phyloP scores from a whole-genome alignment of 2,329 filamentous ascomycete species.

The Lasiodiplodia hormozganensis region DNA sequence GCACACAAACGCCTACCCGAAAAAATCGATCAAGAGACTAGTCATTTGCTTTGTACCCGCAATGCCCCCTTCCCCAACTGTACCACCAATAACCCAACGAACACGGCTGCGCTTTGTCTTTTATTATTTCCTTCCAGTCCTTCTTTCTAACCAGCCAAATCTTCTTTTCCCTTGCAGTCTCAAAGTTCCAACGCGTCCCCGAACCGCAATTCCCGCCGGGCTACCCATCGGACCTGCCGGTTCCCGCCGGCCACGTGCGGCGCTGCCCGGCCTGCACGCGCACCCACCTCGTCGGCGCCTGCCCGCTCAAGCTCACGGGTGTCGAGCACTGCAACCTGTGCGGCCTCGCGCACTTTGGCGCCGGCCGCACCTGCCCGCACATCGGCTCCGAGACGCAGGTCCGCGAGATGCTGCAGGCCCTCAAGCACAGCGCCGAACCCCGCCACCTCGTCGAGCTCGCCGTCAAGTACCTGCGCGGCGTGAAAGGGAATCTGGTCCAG shows the following conservation, averaged over 20 bases:
- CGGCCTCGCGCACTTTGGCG: conserved; percentile 66
- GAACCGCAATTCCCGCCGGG: conserved; percentile 37
- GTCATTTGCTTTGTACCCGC: neutral
- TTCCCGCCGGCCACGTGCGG: conserved; percentile 33
- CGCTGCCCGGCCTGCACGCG: conserved; percentile 62
- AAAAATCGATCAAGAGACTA: neutral
- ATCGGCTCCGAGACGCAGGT: conserved; percentile 69
- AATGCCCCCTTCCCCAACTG: neutral
- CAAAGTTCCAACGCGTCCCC: conserved; percentile 43
- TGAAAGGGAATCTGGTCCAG: conserved; percentile 63
- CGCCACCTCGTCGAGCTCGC: conserved; percentile 61
- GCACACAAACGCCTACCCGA: neutral
- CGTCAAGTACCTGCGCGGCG: conserved; percentile 62
- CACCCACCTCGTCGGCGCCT: conserved; percentile 64
- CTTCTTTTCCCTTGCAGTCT: conserved; percentile 32
- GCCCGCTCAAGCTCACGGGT: conserved; percentile 65
- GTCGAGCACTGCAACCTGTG: conserved; percentile 70
- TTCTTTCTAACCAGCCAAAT: neutral
- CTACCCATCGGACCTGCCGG: conserved; percentile 37
- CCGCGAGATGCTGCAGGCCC: conserved; percentile 66
- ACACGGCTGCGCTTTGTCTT: neutral
- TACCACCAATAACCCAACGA: neutral
- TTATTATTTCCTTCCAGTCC: neutral
- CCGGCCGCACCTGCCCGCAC: conserved; percentile 65
- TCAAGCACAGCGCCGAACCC: conserved; percentile 66